Conservation (phyloP, 495 filamentous ascomycete genomes). For the Penicillium tannophilum region DNA sequence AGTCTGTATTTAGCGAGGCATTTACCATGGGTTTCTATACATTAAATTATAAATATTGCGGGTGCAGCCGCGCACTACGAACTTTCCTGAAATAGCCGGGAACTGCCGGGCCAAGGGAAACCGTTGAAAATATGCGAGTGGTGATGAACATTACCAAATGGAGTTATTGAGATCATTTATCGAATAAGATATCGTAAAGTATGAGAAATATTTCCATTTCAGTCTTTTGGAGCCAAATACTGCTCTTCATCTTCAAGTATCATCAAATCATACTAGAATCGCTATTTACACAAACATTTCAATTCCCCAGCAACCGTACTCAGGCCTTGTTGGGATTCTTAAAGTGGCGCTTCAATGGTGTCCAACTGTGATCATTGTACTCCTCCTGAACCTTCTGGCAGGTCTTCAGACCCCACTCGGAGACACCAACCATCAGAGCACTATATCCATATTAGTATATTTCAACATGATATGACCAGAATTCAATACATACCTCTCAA, state of each 20-base stretch:
- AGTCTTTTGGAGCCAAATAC: neutral
- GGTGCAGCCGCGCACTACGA: neutral
- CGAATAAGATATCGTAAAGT: no score
- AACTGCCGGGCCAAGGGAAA: neutral
- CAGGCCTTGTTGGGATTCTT: constrained; percentile 53
- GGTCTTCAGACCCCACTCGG: constrained; percentile 83
- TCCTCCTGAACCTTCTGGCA: constrained; percentile 82
- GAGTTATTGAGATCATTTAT: neutral
- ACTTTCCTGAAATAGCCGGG: neutral
- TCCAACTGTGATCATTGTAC: constrained; percentile 88
- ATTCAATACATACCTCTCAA: constrained; percentile 53
- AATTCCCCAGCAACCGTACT: neutral
- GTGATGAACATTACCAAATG: neutral
- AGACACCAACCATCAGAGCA: constrained; percentile 84
- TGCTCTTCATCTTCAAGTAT: constrained; percentile 1
- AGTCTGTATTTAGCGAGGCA: neutral
- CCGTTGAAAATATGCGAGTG: neutral
- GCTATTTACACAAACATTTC: constrained; percentile 15
- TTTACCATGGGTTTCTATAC: no score
- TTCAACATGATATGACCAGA: neutral
- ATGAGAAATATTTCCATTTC: neutral
- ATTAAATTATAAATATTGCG: neutral
- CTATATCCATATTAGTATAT: constrained; percentile 35
- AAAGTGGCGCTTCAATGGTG: constrained; percentile 76
- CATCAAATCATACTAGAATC: constrained; percentile 12